Evolutionary conservation across 805 yeast species (phyloP).

Genomic region (Clavispora vitiphila): DNA sequence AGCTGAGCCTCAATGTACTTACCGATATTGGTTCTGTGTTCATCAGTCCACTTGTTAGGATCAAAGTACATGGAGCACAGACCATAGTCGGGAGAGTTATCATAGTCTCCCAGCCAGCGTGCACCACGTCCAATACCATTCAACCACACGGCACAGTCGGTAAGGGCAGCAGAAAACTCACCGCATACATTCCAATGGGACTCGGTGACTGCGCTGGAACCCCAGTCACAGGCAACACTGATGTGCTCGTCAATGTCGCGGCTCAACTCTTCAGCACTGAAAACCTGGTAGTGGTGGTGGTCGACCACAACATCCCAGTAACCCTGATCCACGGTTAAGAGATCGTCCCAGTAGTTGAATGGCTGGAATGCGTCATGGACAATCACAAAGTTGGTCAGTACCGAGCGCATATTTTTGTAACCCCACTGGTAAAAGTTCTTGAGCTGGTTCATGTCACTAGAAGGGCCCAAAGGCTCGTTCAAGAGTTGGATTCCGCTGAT

Average conservation of each 20-base stretch:
- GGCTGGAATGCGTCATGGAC: conserved; percentile 81
- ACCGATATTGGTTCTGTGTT: conserved; percentile 55
- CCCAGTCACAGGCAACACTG: conserved; percentile 16
- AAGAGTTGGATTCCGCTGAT: conserved; percentile 80
- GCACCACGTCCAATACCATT: conserved; percentile 85
- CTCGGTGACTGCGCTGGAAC: conserved; percentile 11
- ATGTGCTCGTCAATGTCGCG: conserved; percentile 61
- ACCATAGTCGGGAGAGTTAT: conserved; percentile 44
- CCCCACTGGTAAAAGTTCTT: conserved; percentile 58
- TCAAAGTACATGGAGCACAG: conserved; percentile 46
- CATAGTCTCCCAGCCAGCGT: conserved; percentile 64
- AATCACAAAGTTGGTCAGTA: conserved; percentile 47
- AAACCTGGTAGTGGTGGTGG: conserved; percentile 90
- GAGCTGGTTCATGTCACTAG: conserved; percentile 53
- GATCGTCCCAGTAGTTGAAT: conserved; percentile 53
- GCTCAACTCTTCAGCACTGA: conserved; percentile 56
- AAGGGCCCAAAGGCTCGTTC: conserved; percentile 85
- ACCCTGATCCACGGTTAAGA: conserved; percentile 29
- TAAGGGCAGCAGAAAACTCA: conserved; percentile 55
- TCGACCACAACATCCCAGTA: conserved; percentile 73
- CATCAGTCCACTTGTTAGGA: conserved; percentile 50
- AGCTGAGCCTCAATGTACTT: conserved; percentile 83
- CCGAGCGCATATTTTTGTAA: conserved; percentile 59
- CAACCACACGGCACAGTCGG: conserved; percentile 86
- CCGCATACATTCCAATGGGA: conserved; percentile 17